Conservation (phyloP, 352 stramenopile species). For the Aphanomyces invadans region DNA sequence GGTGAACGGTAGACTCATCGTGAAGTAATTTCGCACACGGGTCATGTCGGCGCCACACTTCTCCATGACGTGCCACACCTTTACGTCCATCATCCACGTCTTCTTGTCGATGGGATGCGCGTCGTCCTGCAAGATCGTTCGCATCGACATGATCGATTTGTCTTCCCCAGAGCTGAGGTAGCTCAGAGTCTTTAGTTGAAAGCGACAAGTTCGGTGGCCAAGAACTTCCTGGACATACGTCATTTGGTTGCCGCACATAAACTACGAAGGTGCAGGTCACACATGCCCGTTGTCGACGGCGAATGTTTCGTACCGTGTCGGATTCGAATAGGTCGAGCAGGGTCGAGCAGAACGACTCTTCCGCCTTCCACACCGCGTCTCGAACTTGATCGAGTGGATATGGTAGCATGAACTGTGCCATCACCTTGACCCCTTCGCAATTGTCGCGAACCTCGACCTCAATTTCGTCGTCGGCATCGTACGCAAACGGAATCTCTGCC, state of each 20-base stretch:
- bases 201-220: neutral
- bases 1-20: neutral
- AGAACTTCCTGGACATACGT: neutral
- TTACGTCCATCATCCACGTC: neutral
- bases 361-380: neutral
- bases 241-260: neutral
- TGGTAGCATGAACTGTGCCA: neutral
- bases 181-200: neutral
- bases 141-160: neutral
- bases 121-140: neutral
- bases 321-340: neutral
- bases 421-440: neutral
- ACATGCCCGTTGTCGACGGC: too few relatives aligned
- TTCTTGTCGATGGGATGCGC: neutral
- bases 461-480: neutral
- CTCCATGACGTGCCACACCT: neutral
- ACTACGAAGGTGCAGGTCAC: neutral
- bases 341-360: neutral
- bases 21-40: neutral
- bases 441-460: neutral
- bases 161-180: neutral
- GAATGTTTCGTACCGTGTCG: neutral
- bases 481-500: neutral
- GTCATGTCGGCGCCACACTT: neutral
- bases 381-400: neutral